Evolutionary conservation across 2,329 filamentous ascomycete species (phyloP), one percentile per base, ranked within the genome.

Genomic region (Colletotrichum aenigma): DNA sequence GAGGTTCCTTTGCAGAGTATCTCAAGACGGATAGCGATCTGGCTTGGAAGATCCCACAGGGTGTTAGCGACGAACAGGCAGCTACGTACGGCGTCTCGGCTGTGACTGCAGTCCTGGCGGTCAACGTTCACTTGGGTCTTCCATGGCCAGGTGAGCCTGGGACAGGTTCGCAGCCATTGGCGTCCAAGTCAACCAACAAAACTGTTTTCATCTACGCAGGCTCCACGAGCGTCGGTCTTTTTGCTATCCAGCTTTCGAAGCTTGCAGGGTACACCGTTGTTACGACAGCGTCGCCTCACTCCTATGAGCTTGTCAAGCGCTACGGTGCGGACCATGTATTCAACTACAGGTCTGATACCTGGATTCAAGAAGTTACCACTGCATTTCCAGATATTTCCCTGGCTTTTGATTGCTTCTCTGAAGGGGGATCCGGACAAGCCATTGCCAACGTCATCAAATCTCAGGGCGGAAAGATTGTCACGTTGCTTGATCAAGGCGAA

Each of bases 271-370:
- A 48, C 69, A 71, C 69, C 21, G 72, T 75, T 15, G 61, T 75
- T 5, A 69, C 70, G 18, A 73, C 70, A 9, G 70, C 62, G 2
- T 73, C 70, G 26, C 79, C 82, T 2, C 75, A 75, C 24, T 87
- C 88, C 77, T 81, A 82, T 58, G 84, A 82, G 3, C 83, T 86
- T 8, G 83, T 87, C 30, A 81, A 82, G 71, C 80, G 79, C 1
- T 83, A 86, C 9, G 89, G 89, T 18, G 89, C 88, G 7, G 85
- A 86, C 36, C 79, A 81, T 9, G 84, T 83, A 26, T 87, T 89
- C 75, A 87, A 91, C 82, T 89, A 91, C 81, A 81, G 79, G 43
- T 75, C 48, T 5, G 28, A 36, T 7, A 69, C 9, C 7, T 58
- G 32, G 52, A 34, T 55, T 10, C n/a, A 73, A n/a, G 55, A 68